Evolutionary conservation across 1,284 basidiomycete species (phyloP).

Genomic region (Puccinia polysora): DNA sequence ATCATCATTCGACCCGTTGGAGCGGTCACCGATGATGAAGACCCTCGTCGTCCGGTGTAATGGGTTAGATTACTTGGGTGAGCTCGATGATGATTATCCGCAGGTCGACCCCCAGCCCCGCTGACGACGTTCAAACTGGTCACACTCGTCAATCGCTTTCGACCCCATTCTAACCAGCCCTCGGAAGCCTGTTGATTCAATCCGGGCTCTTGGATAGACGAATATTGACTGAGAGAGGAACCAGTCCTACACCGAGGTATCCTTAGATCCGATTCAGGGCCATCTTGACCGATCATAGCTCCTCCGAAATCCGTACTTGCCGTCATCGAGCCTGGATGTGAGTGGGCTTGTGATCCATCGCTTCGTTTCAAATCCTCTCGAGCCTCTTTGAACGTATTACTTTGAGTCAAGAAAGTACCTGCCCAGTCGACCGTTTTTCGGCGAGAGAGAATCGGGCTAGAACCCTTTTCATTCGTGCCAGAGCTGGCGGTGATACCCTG

Average conservation of each 20-base stretch:
- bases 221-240: constrained; percentile 12
- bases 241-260: constrained; percentile 14
- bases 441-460: constrained; percentile 11
- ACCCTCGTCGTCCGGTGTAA: background rate
- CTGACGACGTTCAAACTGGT: constrained; percentile 36
- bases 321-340: constrained; percentile 10
- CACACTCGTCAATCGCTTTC: constrained; percentile 43
- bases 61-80: background rate
- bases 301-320: background rate
- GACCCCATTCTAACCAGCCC: constrained; percentile 43
- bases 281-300: background rate
- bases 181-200: background rate
- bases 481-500: background rate
- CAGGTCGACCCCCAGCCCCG: background rate
- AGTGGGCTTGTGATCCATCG: background rate
- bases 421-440: constrained; percentile 36
- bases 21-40: background rate
- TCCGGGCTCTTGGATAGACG: background rate
- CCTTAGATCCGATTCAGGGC: background rate
- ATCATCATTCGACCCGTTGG: background rate
- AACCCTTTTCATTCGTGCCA: background rate
- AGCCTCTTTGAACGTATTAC: background rate
- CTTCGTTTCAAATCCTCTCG: background rate
- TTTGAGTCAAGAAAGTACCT: background rate
- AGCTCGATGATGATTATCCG: background rate